phyloP scores from a whole-genome alignment of 352 stramenopile species.

The Phytophthora tubulina region DNA sequence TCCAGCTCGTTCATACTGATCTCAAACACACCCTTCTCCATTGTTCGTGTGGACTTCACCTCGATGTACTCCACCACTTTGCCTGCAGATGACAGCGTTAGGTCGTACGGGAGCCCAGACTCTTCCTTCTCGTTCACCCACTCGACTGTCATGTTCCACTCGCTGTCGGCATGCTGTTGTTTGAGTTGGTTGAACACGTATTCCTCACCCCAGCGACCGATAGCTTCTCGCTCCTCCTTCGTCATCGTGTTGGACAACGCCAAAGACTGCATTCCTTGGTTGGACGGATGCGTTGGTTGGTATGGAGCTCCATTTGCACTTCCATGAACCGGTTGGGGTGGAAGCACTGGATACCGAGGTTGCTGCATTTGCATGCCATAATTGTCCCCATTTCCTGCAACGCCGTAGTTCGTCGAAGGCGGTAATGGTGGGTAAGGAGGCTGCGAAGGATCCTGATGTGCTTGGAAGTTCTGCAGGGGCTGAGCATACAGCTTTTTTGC shows the following conservation, averaged over 20 bases:
- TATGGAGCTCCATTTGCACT: conserved; percentile 19
- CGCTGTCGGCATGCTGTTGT: conserved; percentile 48
- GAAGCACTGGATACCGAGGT: conserved; percentile 23
- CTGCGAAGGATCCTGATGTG: background rate
- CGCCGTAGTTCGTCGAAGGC: conserved; percentile 8
- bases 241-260: conserved; percentile 67
- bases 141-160: conserved; percentile 56
- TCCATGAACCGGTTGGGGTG: conserved; percentile 10
- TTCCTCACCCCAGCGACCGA: conserved; percentile 86
- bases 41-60: conserved; percentile 88
- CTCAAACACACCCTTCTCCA: conserved; percentile 90
- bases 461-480: conserved; percentile 27
- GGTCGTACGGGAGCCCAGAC: conserved; percentile 85
- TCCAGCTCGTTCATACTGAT: conserved; percentile 92
- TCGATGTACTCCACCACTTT: conserved; percentile 84
- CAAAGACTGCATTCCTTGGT: conserved; percentile 25
- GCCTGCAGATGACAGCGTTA: conserved; percentile 60
- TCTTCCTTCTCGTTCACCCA: conserved; percentile 88
- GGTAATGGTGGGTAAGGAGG: conserved; percentile 21
- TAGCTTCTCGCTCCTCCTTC: conserved; percentile 77
- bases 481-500: conserved; percentile 32
- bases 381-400: conserved; percentile 8
- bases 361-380: conserved; percentile 29
- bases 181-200: conserved; percentile 84
- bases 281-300: conserved; percentile 18